These are phyloP conservation scores for Tricholoma matsutake DNA, from an alignment of 768 basidiomycete genomes.

Conservation along the genomic window DNA sequence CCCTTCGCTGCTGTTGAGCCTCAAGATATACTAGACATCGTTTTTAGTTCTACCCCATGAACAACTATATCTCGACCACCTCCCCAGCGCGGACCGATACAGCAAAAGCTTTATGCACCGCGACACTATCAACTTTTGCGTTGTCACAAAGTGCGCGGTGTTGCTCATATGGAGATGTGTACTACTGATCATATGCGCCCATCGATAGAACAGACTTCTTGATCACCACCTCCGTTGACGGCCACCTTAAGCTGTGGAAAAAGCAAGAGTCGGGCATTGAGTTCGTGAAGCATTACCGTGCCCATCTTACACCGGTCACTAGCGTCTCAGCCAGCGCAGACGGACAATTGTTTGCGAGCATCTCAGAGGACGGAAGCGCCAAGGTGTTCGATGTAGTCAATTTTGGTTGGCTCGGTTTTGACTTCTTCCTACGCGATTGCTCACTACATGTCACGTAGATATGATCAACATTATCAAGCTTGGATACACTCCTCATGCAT, in stretches of 20 bases:
- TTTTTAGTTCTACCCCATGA: conserved; percentile 87
- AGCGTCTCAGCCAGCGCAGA: conserved; percentile 87
- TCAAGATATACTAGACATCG: conserved; percentile 32
- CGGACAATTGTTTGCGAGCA: conserved; percentile 87
- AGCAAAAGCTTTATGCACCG: conserved; percentile 98
- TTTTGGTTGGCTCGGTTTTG: conserved; percentile 64
- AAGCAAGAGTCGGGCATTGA: conserved; percentile 95
- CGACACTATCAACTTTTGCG: conserved; percentile 84
- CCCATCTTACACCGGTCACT: conserved; percentile 77
- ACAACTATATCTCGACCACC: conserved; percentile 85
- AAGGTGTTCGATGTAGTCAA: conserved; percentile 98
- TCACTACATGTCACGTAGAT: conserved; percentile 45
- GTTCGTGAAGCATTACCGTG: conserved; percentile 97
- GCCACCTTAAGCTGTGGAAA: conserved; percentile 98
- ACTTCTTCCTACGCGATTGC: not conserved
- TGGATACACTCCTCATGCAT: conserved; percentile 79
- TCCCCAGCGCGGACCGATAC: conserved; percentile 92
- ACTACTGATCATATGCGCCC: not conserved
- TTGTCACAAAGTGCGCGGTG: conserved; percentile 77
- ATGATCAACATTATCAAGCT: conserved; percentile 99
- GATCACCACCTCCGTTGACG: conserved; percentile 92
- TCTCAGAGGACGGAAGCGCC: conserved; percentile 87
- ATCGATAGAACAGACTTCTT: conserved; percentile 82
- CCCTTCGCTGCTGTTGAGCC: conserved; percentile 20
- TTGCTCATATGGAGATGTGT: conserved; percentile 1